Evolutionary conservation across 768 basidiomycete species (phyloP).

Genomic region (Tephrocybe sp.): DNA sequence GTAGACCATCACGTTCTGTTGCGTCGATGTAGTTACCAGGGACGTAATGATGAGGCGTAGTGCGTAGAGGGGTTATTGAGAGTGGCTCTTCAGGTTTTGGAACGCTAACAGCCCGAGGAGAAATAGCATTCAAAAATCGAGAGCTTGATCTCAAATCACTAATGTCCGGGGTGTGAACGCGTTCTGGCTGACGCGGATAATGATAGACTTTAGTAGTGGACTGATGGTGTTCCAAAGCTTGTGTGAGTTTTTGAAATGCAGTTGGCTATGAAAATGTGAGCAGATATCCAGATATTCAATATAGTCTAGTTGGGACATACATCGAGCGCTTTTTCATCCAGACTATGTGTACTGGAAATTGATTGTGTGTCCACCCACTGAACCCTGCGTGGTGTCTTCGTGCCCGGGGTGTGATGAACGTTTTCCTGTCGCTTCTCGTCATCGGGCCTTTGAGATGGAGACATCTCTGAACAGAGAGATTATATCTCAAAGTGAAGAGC

Average conservation of each 20-base stretch:
- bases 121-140: slow-evolving; percentile 5
- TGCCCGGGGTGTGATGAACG: slow-evolving; percentile 23
- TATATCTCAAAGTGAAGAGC: too few species aligned
- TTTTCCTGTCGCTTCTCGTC: slow-evolving; percentile 10
- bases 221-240: slow-evolving; percentile 51
- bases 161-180: slow-evolving; percentile 9
- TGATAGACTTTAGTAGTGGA: slow-evolving; percentile 25
- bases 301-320: too few species aligned
- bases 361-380: slow-evolving; percentile 43
- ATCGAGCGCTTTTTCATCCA: slow-evolving; percentile 55
- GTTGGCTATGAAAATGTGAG: slow-evolving; percentile 32
- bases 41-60: slow-evolving; percentile 31
- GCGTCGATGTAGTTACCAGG: slow-evolving; percentile 60
- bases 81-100: too few species aligned
- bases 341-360: slow-evolving; percentile 29
- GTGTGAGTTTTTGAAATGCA: slow-evolving; percentile 42
- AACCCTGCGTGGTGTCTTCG: slow-evolving; percentile 49
- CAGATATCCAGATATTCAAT: slow-evolving; percentile 20
- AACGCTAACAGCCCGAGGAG: too few species aligned
- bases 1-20: slow-evolving; percentile 62
- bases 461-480: slow-evolving; percentile 9
- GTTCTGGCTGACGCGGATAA: slow-evolving; percentile 25
- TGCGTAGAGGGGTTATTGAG: slow-evolving; percentile 11
- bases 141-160: slow-evolving; percentile 4
- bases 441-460: neutral